Conservation (phyloP, 768 basidiomycete species). For the Russula lepida region DNA sequence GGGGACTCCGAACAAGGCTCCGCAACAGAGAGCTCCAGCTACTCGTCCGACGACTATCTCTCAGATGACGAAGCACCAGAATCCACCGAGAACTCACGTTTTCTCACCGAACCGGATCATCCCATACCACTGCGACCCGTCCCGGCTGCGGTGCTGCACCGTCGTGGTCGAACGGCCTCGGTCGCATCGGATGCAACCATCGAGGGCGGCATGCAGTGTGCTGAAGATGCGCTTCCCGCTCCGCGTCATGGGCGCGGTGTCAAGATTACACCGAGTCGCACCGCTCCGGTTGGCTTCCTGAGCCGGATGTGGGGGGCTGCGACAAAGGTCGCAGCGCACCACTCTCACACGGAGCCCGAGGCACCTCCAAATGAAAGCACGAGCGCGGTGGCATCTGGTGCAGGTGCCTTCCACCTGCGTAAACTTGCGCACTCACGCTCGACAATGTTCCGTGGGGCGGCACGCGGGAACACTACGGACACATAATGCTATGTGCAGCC, state of each 20-base stretch:
- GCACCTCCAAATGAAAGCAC: slow-evolving; percentile 10
- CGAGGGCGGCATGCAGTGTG: slow-evolving; percentile 7
- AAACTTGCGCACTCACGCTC: slow-evolving; percentile 40
- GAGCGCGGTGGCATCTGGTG: slow-evolving; percentile 26
- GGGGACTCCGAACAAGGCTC: slow-evolving; percentile 19
- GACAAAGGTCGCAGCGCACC: slow-evolving; percentile 29
- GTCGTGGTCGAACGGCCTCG: slow-evolving; percentile 14
- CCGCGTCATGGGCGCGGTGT: slow-evolving; percentile 16
- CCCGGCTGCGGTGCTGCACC: slow-evolving; percentile 34
- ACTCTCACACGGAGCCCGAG: slow-evolving; percentile 14
- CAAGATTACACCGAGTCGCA: slow-evolving; percentile 24
- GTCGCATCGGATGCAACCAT: slow-evolving; percentile 20
- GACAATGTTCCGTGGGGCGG: slow-evolving; percentile 32
- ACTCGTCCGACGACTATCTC: slow-evolving; percentile 15
- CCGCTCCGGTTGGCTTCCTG: slow-evolving; percentile 41
- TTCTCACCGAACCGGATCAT: slow-evolving; percentile 21
- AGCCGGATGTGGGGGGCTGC: slow-evolving; percentile 72
- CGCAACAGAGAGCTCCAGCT: slow-evolving; percentile 12
- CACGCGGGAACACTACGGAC: slow-evolving; percentile 4
- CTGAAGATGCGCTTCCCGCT: neutral
- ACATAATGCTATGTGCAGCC: neutral
- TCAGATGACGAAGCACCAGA: slow-evolving; percentile 39
- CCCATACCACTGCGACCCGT: slow-evolving; percentile 39
- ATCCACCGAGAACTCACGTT: neutral
- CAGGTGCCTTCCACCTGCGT: slow-evolving; percentile 30